Base-by-base conservation (phyloP, 1,139 yeast genomes). In the Hansenula sp. region DNA sequence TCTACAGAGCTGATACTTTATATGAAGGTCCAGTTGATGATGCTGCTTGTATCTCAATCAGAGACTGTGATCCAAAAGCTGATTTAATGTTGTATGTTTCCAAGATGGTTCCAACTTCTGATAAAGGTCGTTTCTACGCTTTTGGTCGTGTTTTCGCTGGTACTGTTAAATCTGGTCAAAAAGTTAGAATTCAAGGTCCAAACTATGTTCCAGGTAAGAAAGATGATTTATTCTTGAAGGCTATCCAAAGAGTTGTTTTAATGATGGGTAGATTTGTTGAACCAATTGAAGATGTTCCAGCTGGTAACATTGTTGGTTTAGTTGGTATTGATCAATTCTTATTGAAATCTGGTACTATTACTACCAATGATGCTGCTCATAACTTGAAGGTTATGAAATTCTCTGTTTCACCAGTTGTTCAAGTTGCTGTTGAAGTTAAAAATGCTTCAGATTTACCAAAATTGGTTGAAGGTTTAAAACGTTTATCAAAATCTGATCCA, bases 81-180 rank as follows among this genome's bases (percentile, higher is more conserved):
- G 97, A 92, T 69, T 86, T 92, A 69, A 92, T 92, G 98, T 82
- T 92, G 71, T 92, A 92, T 89, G 92, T 92, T 68, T 92, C 98
- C 76, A 92, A 92, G 96, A 92, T 92, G 98, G 97, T 92, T 62
- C 98, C 98, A 74, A 92, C 98, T 68, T 90, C 97, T 62, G 98
- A 92, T 75, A 92, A 90, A 82, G 98, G 98, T 83, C 90, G 98
- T 81, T 92, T 92, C 96, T 92, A 89, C 84, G 98, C 98, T 68
- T 92, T 92, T 79, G 98, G 98, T 75, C 94, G 98, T 82, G 97
- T 92, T 71, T 92, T 92, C 79, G 86, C 97, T 62, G 98, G 98
- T 89, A 92, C 97, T 66, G 97, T 92, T 65, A 86, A 75, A 72
- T 87, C 97, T 64, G 98, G 98, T 76, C 90, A 84, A 82, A 92